Percentiles rank a stretch among this genome's conserved stretches.
phyloP scores from a whole-genome alignment of 1,139 yeast genomes.

The Yueomyces sp. region DNA sequence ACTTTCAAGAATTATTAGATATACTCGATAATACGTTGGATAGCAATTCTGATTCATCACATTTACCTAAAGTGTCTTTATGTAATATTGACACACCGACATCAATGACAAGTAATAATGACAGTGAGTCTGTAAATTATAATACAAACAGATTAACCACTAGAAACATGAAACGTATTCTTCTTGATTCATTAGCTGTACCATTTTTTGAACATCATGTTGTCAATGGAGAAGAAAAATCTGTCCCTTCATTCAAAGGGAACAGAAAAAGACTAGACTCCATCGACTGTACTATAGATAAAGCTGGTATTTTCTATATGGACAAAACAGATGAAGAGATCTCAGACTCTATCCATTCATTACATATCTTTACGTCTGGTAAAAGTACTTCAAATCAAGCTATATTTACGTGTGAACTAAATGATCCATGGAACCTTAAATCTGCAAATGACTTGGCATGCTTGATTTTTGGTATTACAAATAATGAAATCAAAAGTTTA shows the following conservation, averaged over 20 bases:
- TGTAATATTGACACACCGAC: constrained; percentile 20
- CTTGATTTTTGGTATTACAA: constrained; percentile 72
- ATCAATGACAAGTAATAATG: neutral
- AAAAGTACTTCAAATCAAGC: constrained; percentile 68
- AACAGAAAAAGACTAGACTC: neutral
- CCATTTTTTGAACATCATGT: constrained; percentile 46
- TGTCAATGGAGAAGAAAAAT: neutral
- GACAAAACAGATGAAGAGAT: neutral
- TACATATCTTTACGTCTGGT: constrained; percentile 51
- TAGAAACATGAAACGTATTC: constrained; percentile 32
- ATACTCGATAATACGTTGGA: constrained; percentile 23
- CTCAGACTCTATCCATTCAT: constrained; percentile 21
- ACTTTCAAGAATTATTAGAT: constrained; percentile 14
- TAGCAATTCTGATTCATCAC: constrained; percentile 26
- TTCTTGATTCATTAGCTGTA: constrained; percentile 58
- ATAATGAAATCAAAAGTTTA: constrained; percentile 46
- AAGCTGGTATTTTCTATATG: neutral
- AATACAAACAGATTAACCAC: neutral
- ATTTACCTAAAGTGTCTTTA: constrained; percentile 22
- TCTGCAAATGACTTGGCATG: constrained; percentile 90
- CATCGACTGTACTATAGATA: neutral
- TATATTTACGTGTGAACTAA: constrained; percentile 68
- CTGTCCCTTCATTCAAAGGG: neutral
- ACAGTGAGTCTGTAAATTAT: neutral
- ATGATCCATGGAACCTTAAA: constrained; percentile 65